These are phyloP conservation scores for Thelonectria discophora DNA, from an alignment of 2,329 filamentous ascomycete genomes.

Conservation along the genomic window DNA sequence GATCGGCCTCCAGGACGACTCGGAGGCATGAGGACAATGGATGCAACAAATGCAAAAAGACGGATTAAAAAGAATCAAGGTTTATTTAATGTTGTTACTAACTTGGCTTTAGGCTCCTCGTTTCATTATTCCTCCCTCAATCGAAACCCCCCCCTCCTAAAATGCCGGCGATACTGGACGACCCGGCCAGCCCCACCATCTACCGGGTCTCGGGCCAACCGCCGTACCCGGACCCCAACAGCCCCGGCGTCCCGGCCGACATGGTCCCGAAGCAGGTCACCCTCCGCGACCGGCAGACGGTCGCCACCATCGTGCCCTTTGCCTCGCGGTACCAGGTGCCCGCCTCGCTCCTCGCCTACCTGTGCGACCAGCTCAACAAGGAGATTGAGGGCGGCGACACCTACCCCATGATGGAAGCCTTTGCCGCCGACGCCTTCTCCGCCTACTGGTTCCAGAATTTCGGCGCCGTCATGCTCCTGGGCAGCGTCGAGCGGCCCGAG, in stretches of 20 bases:
- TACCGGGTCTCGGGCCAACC: constrained; percentile 72
- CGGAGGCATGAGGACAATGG: neutral
- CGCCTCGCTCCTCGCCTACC: constrained; percentile 75
- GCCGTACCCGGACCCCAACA: constrained; percentile 70
- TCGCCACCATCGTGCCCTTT: constrained; percentile 85
- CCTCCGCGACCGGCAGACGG: constrained; percentile 82
- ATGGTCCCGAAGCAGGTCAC: constrained; percentile 81
- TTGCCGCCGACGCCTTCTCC: constrained; percentile 77
- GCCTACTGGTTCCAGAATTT: constrained; percentile 94
- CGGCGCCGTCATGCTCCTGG: constrained; percentile 85
- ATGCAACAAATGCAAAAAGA: neutral
- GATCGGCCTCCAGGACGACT: neutral
- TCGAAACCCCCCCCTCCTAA: constrained; percentile 37
- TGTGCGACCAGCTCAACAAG: constrained; percentile 85
- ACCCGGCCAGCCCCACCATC: constrained; percentile 75
- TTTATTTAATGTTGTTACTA: neutral
- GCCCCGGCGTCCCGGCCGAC: constrained; percentile 71
- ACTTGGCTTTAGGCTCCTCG: neutral
- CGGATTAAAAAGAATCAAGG: neutral
- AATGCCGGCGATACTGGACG: constrained; percentile 84
- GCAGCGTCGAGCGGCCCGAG: constrained; percentile 71
- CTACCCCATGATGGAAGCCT: constrained; percentile 86
- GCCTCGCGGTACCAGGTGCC: constrained; percentile 81
- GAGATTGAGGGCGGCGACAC: constrained; percentile 94
- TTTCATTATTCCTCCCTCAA: neutral